A percentile compares a stretch with the other conserved stretches of the same genome.
Evolutionary conservation across 345 rosid species (phyloP).

Genomic region (Eucalyptus regnans): DNA sequence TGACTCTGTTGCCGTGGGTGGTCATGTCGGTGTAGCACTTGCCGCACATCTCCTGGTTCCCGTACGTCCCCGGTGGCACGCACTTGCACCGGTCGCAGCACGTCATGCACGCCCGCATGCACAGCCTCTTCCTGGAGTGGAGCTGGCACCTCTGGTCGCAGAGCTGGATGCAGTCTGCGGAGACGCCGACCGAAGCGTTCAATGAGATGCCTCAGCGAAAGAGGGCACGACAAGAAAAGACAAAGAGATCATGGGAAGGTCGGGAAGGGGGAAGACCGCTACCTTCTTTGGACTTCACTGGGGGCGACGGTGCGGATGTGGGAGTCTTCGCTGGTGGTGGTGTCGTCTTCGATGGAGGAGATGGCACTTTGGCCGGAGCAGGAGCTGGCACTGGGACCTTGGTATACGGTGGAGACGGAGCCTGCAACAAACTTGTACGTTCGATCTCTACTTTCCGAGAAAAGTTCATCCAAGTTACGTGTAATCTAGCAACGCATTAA

Average conservation of each 20-base stretch:
- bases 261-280: background rate
- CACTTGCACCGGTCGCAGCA: constrained; percentile 93
- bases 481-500: background rate
- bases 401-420: background rate
- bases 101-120: constrained; percentile 74
- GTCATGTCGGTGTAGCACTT: constrained; percentile 81
- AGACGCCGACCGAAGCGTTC: background rate
- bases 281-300: constrained; percentile 47
- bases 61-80: constrained; percentile 92
- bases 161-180: constrained; percentile 57
- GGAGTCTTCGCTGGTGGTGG: constrained; percentile 4
- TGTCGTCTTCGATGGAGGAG: background rate
- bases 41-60: constrained; percentile 78
- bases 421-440: background rate
- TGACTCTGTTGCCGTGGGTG: constrained; percentile 43
- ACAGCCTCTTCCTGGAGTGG: constrained; percentile 60
- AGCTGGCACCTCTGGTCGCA: constrained; percentile 61
- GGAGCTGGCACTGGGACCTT: background rate
- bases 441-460: background rate
- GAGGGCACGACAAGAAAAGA: background rate
- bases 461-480: background rate
- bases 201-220: background rate
- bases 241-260: background rate
- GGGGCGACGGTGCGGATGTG: constrained; percentile 15
- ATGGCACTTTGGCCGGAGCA: background rate